Base-by-base conservation (phyloP, 164 flowering plant species). In the Paratinospora sagittata region DNA sequence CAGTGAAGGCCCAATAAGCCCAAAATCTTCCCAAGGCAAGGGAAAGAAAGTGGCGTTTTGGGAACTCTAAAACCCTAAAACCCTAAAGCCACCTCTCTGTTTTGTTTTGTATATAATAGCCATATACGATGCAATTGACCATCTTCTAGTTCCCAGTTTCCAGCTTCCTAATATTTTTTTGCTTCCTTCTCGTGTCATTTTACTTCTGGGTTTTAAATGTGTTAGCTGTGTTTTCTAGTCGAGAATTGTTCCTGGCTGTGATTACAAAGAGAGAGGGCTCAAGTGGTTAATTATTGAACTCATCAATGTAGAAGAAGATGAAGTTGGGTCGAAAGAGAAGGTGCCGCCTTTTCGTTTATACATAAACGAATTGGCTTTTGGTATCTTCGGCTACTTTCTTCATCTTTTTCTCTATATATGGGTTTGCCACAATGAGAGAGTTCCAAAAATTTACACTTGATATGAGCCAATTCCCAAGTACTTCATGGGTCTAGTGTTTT, bases 191-290 rank as follows among this genome's bases (percentile, higher is more conserved):
- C 34, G 34, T 30, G 34, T 36, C 8, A 30, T 30, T 1, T 30
- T 30, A 41, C 45, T 41, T 41, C 4, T 52, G 5, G 45, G 13
- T 41, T 30, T 41, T 8, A 3, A 8, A 41, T 41, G 0, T 41
- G 13, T 41, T 41, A 11, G 45, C 45, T 41, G 13, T 41, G 4
- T 41, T 41, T 8, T 41, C 8, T 41, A 8, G 11, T 41, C 9
- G 4, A 52, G 16, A 41, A 11, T 41, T 41, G 23, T 64, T 65
- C 37, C 13, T 69, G 74, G 77, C 77, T 52, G 75, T 74, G 90
- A 85, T 87, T 85, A 74, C 16, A 84, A 84, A 82, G 90, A 87
- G 90, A 87, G 90, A 87, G 84, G 90, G 83, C 87, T 87, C 14
- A 84, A 87, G 90, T 80, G 87, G 82, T 79, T 21, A 27, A 63